phyloP scores from a whole-genome alignment of 352 stramenopile genomes.

The Phytophthora gonapodyides region DNA sequence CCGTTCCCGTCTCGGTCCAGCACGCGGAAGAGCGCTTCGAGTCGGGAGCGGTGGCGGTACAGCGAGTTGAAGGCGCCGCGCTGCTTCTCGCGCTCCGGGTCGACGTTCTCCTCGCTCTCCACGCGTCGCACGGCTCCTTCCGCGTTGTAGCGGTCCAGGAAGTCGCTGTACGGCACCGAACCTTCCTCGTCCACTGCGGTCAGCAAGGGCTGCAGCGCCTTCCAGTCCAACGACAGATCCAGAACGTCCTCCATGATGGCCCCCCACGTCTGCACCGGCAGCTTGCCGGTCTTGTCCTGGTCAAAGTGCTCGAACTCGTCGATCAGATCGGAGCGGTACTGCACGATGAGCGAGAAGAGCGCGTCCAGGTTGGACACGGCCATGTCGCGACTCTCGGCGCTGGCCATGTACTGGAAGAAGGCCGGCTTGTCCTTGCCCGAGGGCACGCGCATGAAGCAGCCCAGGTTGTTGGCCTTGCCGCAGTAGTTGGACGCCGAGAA shows the following conservation, averaged over 20 bases:
- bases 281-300: slow-evolving; percentile 37
- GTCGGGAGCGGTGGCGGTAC: slow-evolving; percentile 78
- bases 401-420: slow-evolving; percentile 91
- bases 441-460: slow-evolving; percentile 86
- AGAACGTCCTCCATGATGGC: slow-evolving; percentile 80
- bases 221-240: slow-evolving; percentile 81
- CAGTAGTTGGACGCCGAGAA: slow-evolving; percentile 91
- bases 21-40: slow-evolving; percentile 85
- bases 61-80: slow-evolving; percentile 81
- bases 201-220: slow-evolving; percentile 72
- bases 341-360: slow-evolving; percentile 86
- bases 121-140: slow-evolving; percentile 39
- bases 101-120: slow-evolving; percentile 29
- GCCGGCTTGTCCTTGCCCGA: slow-evolving; percentile 71
- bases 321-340: slow-evolving; percentile 67
- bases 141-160: slow-evolving; percentile 79
- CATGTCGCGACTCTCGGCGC: slow-evolving; percentile 78
- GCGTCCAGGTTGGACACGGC: slow-evolving; percentile 80
- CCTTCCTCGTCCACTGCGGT: slow-evolving; percentile 72
- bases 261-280: slow-evolving; percentile 61
- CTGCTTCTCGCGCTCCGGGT: slow-evolving; percentile 56
- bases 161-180: slow-evolving; percentile 72
- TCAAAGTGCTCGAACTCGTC: slow-evolving; percentile 70
- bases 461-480: slow-evolving; percentile 83
- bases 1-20: slow-evolving; percentile 83